Percentiles rank a stretch among this genome's conserved stretches.
These are phyloP conservation scores for Leishmania turanica DNA, from an alignment of 208 protist genomes.

Conservation along the genomic window DNA sequence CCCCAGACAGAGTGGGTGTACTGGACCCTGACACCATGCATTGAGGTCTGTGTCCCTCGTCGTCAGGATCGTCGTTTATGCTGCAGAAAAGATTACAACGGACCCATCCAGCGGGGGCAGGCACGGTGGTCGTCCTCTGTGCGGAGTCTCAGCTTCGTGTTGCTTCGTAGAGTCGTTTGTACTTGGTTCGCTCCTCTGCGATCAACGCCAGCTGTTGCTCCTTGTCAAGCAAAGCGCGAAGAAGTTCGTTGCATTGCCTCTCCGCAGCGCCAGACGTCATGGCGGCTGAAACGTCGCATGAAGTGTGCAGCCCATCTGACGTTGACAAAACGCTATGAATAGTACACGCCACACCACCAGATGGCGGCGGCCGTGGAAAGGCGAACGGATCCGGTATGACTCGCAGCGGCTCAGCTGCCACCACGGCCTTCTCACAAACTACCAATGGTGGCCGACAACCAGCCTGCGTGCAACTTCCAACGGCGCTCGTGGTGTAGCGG, in stretches of 20 bases:
- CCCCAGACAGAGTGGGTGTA: background rate
- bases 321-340: background rate
- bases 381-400: background rate
- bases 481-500: background rate
- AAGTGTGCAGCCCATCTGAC: background rate
- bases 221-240: constrained; percentile 74
- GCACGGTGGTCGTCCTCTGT: background rate
- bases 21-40: background rate
- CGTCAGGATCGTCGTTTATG: background rate
- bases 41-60: background rate
- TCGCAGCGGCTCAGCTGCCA: background rate
- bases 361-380: constrained; percentile 4
- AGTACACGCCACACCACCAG: background rate
- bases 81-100: constrained; percentile 1
- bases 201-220: constrained; percentile 67
- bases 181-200: constrained; percentile 38
- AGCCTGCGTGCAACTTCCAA: background rate
- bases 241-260: constrained; percentile 51
- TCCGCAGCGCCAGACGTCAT: constrained; percentile 7
- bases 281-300: no score
- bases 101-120: background rate
- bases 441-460: background rate
- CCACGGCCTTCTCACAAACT: background rate
- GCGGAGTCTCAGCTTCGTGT: background rate
- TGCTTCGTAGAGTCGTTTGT: constrained; percentile 22